phyloP scores from a whole-genome alignment of 805 yeast species.

The Zygosaccharomyces pseudorouxii region DNA sequence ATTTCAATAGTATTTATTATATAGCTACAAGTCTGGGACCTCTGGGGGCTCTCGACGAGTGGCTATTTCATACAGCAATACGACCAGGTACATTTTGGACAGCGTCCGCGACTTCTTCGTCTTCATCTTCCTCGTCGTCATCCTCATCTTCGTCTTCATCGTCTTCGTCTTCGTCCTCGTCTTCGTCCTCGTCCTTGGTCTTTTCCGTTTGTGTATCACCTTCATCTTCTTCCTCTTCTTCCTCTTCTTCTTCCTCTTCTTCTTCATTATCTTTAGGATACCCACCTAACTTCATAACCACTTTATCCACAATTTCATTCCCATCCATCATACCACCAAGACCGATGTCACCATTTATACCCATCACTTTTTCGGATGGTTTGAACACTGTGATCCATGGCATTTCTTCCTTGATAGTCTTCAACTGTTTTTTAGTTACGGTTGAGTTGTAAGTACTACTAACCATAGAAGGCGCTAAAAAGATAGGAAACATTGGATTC shows the following conservation, averaged over 20 bases:
- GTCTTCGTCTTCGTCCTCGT: constrained; percentile 42
- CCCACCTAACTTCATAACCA: constrained; percentile 66
- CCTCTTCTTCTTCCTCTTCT: constrained; percentile 43
- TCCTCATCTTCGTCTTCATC: constrained; percentile 47
- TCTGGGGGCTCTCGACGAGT: background rate
- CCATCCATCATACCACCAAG: constrained; percentile 99
- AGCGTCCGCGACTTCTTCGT: constrained; percentile 38
- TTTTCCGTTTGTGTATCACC: constrained; percentile 29
- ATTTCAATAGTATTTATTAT: constrained; percentile 4
- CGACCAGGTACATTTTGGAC: constrained; percentile 5
- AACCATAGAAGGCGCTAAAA: constrained; percentile 94
- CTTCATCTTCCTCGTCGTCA: constrained; percentile 40
- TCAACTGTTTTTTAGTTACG: constrained; percentile 77
- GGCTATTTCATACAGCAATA: background rate
- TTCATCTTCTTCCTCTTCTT: constrained; percentile 39
- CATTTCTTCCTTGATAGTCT: constrained; percentile 79
- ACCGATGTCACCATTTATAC: constrained; percentile 95
- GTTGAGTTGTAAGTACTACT: constrained; percentile 87
- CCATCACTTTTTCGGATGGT: constrained; percentile 91
- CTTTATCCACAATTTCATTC: constrained; percentile 84
- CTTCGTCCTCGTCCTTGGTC: constrained; percentile 44
- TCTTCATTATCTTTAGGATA: constrained; percentile 54
- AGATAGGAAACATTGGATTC: constrained; percentile 86
- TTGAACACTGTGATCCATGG: constrained; percentile 90
- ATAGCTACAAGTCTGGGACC: constrained; percentile 2